Percentiles rank a stretch among this genome's conserved stretches.
These are phyloP conservation scores for Ganoderma meredithae DNA, from an alignment of 1,284 basidiomycete species.

Conservation along the genomic window DNA sequence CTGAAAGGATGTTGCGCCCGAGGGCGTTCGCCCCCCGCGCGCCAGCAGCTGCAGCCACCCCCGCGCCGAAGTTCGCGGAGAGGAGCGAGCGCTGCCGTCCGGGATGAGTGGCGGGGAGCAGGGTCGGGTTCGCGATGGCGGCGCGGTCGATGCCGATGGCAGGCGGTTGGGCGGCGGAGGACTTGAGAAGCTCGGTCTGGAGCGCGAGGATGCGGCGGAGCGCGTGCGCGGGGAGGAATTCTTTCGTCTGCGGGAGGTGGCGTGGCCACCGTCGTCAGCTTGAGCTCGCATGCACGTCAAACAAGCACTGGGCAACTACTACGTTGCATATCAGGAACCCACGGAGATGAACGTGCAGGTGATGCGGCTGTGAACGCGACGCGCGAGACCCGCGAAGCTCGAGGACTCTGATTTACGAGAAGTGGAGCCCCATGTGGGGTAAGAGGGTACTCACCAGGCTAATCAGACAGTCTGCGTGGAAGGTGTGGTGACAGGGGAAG, in stretches of 20 bases:
- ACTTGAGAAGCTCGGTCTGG: slow-evolving; percentile 82
- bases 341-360: slow-evolving; percentile 17
- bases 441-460: slow-evolving; percentile 69
- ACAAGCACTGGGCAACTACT: slow-evolving; percentile 9
- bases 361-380: slow-evolving; percentile 9
- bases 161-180: slow-evolving; percentile 35
- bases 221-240: slow-evolving; percentile 83
- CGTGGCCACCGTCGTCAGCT: slow-evolving; percentile 8
- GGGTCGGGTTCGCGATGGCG: slow-evolving; percentile 44
- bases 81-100: slow-evolving; percentile 70
- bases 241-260: slow-evolving; percentile 74
- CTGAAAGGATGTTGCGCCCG: slow-evolving; percentile 85
- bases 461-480: slow-evolving; percentile 96
- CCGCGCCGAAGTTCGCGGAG: slow-evolving; percentile 71
- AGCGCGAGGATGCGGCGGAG: slow-evolving; percentile 86
- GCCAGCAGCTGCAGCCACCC: slow-evolving; percentile 51
- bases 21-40: slow-evolving; percentile 69
- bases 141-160: slow-evolving; percentile 43
- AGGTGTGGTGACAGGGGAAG: slow-evolving; percentile 96
- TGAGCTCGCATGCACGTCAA: background rate
- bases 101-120: slow-evolving; percentile 30
- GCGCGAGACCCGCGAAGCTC: background rate
- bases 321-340: slow-evolving; percentile 2
- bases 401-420: background rate
- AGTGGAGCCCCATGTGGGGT: background rate